These are phyloP conservation scores for Phytopythium chamaehyphon DNA, from an alignment of 352 stramenopile genomes.

Conservation along the genomic window DNA sequence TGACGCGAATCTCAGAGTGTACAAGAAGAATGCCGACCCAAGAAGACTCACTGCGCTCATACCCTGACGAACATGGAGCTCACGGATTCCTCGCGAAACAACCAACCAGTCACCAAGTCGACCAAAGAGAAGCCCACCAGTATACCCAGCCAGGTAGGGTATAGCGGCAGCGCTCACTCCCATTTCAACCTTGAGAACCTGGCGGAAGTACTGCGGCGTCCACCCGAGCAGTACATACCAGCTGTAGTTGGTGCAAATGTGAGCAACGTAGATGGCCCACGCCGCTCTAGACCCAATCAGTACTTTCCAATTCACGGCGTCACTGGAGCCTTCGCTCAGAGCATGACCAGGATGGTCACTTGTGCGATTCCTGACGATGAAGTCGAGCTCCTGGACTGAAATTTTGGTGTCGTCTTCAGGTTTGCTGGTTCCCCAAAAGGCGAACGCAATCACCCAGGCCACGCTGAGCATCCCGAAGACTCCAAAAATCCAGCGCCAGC, in stretches of 20 bases:
- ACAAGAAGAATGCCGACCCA: slow-evolving; percentile 64
- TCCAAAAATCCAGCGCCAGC: slow-evolving; percentile 74
- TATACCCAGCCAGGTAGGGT: slow-evolving; percentile 76
- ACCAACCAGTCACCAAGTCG: slow-evolving; percentile 62
- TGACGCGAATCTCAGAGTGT: slow-evolving; percentile 59
- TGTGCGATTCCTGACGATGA: slow-evolving; percentile 69
- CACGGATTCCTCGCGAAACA: slow-evolving; percentile 38
- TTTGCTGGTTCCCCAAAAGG: slow-evolving; percentile 49
- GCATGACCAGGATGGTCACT: slow-evolving; percentile 26
- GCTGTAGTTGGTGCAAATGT: slow-evolving; percentile 86
- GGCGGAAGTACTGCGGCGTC: slow-evolving; percentile 86
- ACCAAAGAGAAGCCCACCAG: slow-evolving; percentile 66
- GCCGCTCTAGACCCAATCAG: slow-evolving; percentile 58
- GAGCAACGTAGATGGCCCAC: slow-evolving; percentile 81
- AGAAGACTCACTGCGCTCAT: slow-evolving; percentile 78
- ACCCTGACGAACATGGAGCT: slow-evolving; percentile 67
- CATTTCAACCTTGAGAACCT: slow-evolving; percentile 69
- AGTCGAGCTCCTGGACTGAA: slow-evolving; percentile 45
- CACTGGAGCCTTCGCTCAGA: slow-evolving; percentile 29
- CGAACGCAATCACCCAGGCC: slow-evolving; percentile 63
- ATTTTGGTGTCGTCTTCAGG: slow-evolving; percentile 64
- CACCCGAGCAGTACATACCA: slow-evolving; percentile 86
- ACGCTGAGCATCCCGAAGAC: slow-evolving; percentile 76
- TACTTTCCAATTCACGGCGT: slow-evolving; percentile 61
- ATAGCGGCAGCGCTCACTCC: slow-evolving; percentile 56